Conservation (phyloP, 495 filamentous ascomycete genomes). For the Chaetomium tenue region DNA sequence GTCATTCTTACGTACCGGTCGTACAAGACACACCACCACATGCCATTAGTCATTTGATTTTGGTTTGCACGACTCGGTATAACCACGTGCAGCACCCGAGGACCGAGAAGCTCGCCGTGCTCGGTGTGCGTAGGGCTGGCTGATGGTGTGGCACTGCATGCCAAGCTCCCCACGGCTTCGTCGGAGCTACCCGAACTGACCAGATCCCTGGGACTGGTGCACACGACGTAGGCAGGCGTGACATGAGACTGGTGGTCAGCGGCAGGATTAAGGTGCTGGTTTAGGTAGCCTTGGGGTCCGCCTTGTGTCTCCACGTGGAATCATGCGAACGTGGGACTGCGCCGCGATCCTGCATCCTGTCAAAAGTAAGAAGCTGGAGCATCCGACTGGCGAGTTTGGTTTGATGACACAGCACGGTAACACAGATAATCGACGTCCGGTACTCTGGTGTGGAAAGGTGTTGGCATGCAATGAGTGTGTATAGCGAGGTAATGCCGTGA, state of each 20-base stretch:
- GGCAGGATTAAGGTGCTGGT: not conserved
- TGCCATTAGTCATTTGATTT: too few species aligned
- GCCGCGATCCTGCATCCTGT: not conserved
- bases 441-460: not conserved
- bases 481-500: not conserved
- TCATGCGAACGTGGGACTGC: not conserved
- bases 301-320: slow-evolving; percentile 6
- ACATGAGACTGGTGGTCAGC: not conserved
- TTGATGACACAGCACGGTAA: not conserved
- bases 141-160: too few species aligned
- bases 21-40: too few species aligned
- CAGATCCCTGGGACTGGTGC: not conserved
- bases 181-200: not conserved
- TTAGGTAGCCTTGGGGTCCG: not conserved
- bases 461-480: not conserved
- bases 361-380: not conserved
- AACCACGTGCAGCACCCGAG: too few species aligned
- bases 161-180: too few species aligned
- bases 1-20: too few species aligned
- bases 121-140: too few species aligned
- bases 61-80: too few species aligned
- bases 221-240: not conserved
- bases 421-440: too few species aligned
- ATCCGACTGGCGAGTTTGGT: not conserved
- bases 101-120: too few species aligned